phyloP scores from a whole-genome alignment of 148 eudicot species.

The Euryodendron excelsum region DNA sequence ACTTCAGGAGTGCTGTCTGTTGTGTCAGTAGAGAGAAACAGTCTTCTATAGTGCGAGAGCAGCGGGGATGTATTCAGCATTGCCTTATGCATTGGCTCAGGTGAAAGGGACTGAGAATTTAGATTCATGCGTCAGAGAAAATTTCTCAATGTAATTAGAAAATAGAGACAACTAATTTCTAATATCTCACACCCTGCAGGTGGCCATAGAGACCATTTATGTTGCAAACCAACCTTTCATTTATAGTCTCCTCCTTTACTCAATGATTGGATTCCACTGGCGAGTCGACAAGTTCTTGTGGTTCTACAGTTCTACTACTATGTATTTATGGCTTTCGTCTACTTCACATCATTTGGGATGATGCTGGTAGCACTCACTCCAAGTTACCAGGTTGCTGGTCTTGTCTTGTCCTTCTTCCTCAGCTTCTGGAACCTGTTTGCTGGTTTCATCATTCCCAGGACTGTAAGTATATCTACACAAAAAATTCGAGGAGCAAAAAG shows the following conservation, averaged over 20 bases:
- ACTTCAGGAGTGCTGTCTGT: constrained; percentile 43
- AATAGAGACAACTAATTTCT: too few relatives aligned
- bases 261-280: constrained; percentile 47
- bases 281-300: constrained; percentile 31
- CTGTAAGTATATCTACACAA: constrained; percentile 18
- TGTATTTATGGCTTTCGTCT: constrained; percentile 40
- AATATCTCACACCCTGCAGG: too few relatives aligned
- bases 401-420: constrained; percentile 47
- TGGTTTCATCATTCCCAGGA: constrained; percentile 45
- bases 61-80: constrained; percentile 52
- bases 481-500: too few relatives aligned
- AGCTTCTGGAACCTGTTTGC: constrained; percentile 52
- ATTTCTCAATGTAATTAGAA: too few relatives aligned
- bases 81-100: constrained; percentile 58
- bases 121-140: too few relatives aligned
- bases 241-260: constrained; percentile 39
- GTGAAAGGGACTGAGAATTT: too few relatives aligned
- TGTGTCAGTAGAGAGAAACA: constrained; percentile 46
- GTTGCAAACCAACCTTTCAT: constrained; percentile 35
- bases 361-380: constrained; percentile 58
- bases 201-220: constrained; percentile 38
- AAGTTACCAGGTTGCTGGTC: constrained; percentile 40
- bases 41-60: constrained; percentile 56
- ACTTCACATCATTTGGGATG: constrained; percentile 50
- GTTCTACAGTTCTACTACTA: constrained; percentile 43